These are phyloP conservation scores for Nicotiana obtusifolia DNA, from an alignment of 257 asterid genomes.

Conservation along the genomic window DNA sequence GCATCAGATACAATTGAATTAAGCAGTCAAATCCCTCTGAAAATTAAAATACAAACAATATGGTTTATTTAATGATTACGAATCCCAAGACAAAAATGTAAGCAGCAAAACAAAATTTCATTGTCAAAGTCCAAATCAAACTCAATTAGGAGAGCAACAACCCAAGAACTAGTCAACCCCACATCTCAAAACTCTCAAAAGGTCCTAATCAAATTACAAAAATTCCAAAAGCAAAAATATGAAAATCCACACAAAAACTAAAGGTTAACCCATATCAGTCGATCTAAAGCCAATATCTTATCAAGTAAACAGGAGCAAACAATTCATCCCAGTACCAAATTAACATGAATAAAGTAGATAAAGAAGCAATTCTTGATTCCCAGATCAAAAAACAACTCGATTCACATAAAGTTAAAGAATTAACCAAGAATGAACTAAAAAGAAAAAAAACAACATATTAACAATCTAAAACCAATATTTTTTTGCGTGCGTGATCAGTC, in stretches of 20 bases:
- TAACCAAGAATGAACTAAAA: not conserved
- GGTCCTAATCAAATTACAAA: not conserved
- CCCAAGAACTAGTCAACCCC: conserved; percentile 5
- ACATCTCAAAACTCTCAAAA: not conserved
- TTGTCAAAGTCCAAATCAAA: not conserved
- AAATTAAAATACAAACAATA: not conserved
- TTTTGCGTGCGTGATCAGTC: too few species aligned
- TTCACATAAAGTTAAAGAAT: not conserved
- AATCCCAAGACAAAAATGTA: not conserved
- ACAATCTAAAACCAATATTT: too few species aligned
- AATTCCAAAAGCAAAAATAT: not conserved
- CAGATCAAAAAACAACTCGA: not conserved
- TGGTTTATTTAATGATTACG: not conserved
- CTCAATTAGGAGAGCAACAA: not conserved
- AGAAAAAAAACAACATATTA: not conserved
- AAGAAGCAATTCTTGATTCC: not conserved
- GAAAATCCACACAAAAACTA: not conserved
- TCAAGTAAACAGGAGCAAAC: not conserved
- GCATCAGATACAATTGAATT: not conserved
- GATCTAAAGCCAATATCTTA: not conserved
- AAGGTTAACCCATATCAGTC: not conserved
- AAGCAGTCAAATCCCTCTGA: not conserved
- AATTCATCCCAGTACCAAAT: not conserved
- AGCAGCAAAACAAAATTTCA: not conserved
- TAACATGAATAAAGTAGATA: not conserved